These are phyloP conservation scores for Penicillium corylophilum DNA, from an alignment of 2,329 filamentous ascomycete species.

Conservation along the genomic window DNA sequence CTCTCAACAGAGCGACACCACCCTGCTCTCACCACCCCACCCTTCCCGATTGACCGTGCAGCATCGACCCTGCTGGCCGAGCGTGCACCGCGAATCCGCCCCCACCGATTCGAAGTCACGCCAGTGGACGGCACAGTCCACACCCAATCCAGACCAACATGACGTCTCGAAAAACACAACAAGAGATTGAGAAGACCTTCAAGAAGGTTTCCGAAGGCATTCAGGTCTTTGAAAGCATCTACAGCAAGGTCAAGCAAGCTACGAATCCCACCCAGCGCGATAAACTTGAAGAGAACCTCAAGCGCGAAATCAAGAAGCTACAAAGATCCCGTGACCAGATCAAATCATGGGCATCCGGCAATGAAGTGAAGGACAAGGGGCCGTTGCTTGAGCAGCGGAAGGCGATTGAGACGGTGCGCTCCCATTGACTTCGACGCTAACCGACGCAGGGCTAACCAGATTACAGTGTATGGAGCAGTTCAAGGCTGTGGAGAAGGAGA, in stretches of 20 bases:
- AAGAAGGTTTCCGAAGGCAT: constrained; percentile 97
- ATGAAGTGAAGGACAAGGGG: constrained; percentile 99
- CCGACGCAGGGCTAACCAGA: constrained; percentile 26
- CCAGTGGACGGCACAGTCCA: constrained; percentile 25
- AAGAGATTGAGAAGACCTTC: constrained; percentile 99
- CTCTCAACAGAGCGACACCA: constrained; percentile 5
- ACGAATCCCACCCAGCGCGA: constrained; percentile 94
- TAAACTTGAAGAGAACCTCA: constrained; percentile 95
- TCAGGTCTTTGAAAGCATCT: constrained; percentile 86
- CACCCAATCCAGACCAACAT: constrained; percentile 52
- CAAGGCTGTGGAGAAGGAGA: constrained; percentile 99
- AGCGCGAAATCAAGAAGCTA: constrained; percentile 99
- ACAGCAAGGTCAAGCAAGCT: constrained; percentile 95
- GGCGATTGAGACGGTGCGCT: constrained; percentile 85
- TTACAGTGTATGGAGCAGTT: constrained; percentile 83
- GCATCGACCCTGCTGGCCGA: constrained; percentile 2
- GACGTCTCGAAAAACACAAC: constrained; percentile 93
- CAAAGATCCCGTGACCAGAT: constrained; percentile 97
- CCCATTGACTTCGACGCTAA: background rate
- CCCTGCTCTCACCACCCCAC: background rate
- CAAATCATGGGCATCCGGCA: constrained; percentile 97
- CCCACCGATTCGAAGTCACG: constrained; percentile 16
- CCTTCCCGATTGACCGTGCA: constrained; percentile 6
- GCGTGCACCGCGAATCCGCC: constrained; percentile 12
- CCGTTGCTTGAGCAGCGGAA: constrained; percentile 90